Conservation (phyloP, 192 early-diverging fungal genomes). For the Coemansia sp. region DNA sequence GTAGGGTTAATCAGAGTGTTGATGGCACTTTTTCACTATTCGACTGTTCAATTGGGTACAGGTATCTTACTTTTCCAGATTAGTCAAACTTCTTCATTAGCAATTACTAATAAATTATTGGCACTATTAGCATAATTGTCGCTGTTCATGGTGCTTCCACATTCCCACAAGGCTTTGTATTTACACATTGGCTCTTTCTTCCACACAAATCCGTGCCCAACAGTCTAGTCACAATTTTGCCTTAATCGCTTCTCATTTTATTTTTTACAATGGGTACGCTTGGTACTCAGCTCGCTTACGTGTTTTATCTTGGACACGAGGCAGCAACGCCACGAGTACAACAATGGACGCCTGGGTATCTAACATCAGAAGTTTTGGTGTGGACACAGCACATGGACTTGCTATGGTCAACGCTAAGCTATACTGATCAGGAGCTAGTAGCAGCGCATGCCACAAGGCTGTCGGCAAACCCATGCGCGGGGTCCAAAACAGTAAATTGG, state of each 20-base stretch:
- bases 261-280: constrained; percentile 25
- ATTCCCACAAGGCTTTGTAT: not conserved
- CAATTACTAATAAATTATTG: no score
- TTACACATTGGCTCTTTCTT: not conserved
- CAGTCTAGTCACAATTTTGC: not conserved
- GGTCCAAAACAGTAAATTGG: not conserved
- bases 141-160: not conserved
- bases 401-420: constrained; percentile 24
- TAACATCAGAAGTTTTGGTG: constrained; percentile 2
- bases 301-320: constrained; percentile 15
- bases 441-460: constrained; percentile 7
- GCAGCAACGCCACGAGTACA: constrained; percentile 3
- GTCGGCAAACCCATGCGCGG: not conserved
- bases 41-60: no score
- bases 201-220: not conserved
- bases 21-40: no score
- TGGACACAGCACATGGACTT: constrained; percentile 45
- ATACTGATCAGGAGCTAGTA: not conserved
- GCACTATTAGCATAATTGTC: no score
- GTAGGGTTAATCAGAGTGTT: no score
- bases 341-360: constrained; percentile 14
- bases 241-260: not conserved
- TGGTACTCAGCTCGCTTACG: constrained; percentile 36
- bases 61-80: no score
- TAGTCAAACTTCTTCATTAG: no score